These are phyloP conservation scores for Pseudogymnoascus sp. DNA, from an alignment of 2,329 filamentous ascomycete species.

Conservation along the genomic window DNA sequence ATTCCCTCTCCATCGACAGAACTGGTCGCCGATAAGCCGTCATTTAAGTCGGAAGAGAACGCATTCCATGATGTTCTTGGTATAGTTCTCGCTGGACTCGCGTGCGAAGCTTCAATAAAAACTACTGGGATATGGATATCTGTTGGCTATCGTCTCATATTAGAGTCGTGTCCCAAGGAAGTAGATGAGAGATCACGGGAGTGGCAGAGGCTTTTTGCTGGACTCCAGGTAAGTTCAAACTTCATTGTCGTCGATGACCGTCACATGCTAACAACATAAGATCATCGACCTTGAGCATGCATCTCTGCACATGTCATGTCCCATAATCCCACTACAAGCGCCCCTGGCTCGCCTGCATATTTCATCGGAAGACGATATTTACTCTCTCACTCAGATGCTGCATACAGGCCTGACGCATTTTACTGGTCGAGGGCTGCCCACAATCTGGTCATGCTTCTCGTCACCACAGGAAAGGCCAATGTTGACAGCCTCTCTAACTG, in stretches of 20 bases:
- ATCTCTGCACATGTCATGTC: conserved; percentile 35
- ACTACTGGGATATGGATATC: conserved; percentile 39
- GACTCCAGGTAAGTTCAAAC: conserved; percentile 21
- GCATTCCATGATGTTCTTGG: conserved; percentile 38
- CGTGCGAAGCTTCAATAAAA: conserved; percentile 35
- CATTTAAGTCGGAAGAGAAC: conserved; percentile 29
- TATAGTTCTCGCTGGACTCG: conserved; percentile 35
- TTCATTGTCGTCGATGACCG: neutral
- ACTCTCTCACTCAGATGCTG: conserved; percentile 38
- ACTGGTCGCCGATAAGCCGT: conserved; percentile 21
- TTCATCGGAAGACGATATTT: conserved; percentile 34
- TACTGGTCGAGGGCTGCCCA: conserved; percentile 35
- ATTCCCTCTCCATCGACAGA: conserved; percentile 28
- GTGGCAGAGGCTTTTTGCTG: conserved; percentile 35
- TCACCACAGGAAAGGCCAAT: conserved; percentile 18
- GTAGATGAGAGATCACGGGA: conserved; percentile 33
- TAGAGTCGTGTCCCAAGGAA: conserved; percentile 36
- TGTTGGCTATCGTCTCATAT: conserved; percentile 34
- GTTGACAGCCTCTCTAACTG: conserved; percentile 29
- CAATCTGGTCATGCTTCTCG: conserved; percentile 37
- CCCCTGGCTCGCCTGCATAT: conserved; percentile 33
- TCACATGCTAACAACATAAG: conserved; percentile 19
- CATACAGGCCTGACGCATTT: conserved; percentile 37
- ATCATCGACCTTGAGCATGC: conserved; percentile 40
- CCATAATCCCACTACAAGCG: conserved; percentile 35